Percentiles rank a stretch among this genome's conserved stretches.
Evolutionary conservation across 2,329 filamentous ascomycete species (phyloP).

Genomic region (Alternaria arborescens): DNA sequence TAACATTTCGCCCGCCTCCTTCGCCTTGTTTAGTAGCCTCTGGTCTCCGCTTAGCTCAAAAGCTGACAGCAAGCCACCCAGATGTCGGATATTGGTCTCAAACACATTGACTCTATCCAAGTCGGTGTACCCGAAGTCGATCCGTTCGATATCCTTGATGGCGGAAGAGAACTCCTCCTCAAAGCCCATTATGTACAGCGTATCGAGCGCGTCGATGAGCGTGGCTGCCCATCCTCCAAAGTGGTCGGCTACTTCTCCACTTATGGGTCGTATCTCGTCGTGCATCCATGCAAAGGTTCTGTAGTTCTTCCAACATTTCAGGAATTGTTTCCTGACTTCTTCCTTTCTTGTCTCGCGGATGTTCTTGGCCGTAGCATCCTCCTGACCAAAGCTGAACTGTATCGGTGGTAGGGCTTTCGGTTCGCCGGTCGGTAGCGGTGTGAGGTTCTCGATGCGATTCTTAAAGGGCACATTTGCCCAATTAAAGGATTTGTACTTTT

Average conservation of each 20-base stretch:
- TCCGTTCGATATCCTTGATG: slow-evolving; percentile 53
- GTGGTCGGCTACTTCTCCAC: slow-evolving; percentile 50
- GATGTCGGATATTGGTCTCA: slow-evolving; percentile 73
- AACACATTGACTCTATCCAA: slow-evolving; percentile 57
- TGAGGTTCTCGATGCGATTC: slow-evolving; percentile 50
- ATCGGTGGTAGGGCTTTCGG: slow-evolving; percentile 53
- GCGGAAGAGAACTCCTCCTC: slow-evolving; percentile 59
- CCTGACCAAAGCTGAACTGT: slow-evolving; percentile 53
- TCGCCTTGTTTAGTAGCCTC: slow-evolving; percentile 77
- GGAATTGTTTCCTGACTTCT: slow-evolving; percentile 55
- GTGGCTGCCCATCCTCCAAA: slow-evolving; percentile 60
- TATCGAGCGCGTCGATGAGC: slow-evolving; percentile 58
- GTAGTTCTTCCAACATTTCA: slow-evolving; percentile 57
- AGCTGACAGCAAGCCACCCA: slow-evolving; percentile 84
- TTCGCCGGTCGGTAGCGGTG: slow-evolving; percentile 49
- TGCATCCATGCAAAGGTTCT: slow-evolving; percentile 57
- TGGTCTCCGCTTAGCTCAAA: slow-evolving; percentile 85
- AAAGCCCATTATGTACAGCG: slow-evolving; percentile 58
- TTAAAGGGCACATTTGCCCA: slow-evolving; percentile 54
- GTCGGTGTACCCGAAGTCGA: slow-evolving; percentile 54
- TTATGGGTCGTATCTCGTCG: slow-evolving; percentile 58
- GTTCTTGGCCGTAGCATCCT: slow-evolving; percentile 44
- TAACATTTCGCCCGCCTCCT: slow-evolving; percentile 80
- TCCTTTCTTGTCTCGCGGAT: slow-evolving; percentile 46
- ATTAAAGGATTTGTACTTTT: slow-evolving; percentile 38